phyloP scores from a whole-genome alignment of 345 rosid genomes.

The Bruguiera parviflora region DNA sequence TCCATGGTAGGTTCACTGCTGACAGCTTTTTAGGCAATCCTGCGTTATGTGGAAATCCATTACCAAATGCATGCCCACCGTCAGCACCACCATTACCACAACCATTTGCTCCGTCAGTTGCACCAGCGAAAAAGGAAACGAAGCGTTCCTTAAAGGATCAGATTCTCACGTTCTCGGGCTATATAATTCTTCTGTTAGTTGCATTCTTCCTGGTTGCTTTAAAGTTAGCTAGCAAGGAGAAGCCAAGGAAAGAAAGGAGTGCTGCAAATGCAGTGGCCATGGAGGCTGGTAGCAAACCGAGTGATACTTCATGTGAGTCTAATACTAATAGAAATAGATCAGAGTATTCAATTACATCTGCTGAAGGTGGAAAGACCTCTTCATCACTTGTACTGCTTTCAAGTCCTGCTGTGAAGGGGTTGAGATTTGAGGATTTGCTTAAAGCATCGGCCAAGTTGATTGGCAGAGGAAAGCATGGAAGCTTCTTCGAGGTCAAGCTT shows the following conservation, averaged over 20 bases:
- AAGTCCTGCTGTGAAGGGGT: constrained; percentile 27
- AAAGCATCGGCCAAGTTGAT: constrained; percentile 56
- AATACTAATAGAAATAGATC: constrained; percentile 31
- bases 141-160: constrained; percentile 20
- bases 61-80: constrained; percentile 38
- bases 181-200: constrained; percentile 27
- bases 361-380: constrained; percentile 29
- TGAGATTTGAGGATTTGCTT: constrained; percentile 57
- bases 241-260: constrained; percentile 5
- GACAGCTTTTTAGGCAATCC: constrained; percentile 47
- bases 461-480: constrained; percentile 59
- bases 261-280: constrained; percentile 6
- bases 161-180: constrained; percentile 43
- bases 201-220: constrained; percentile 22
- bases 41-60: constrained; percentile 42
- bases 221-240: constrained; percentile 25
- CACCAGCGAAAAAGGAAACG: constrained; percentile 9
- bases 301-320: constrained; percentile 18
- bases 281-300: constrained; percentile 14
- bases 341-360: constrained; percentile 45
- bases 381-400: constrained; percentile 44
- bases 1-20: constrained; percentile 29
- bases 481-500: constrained; percentile 53
- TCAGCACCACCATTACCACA: constrained; percentile 6
- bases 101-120: neutral